A percentile compares a stretch with the other conserved stretches of the same genome.
phyloP scores from a whole-genome alignment of 2,329 filamentous ascomycete genomes.

The Chaetomiaceae sp. region DNA sequence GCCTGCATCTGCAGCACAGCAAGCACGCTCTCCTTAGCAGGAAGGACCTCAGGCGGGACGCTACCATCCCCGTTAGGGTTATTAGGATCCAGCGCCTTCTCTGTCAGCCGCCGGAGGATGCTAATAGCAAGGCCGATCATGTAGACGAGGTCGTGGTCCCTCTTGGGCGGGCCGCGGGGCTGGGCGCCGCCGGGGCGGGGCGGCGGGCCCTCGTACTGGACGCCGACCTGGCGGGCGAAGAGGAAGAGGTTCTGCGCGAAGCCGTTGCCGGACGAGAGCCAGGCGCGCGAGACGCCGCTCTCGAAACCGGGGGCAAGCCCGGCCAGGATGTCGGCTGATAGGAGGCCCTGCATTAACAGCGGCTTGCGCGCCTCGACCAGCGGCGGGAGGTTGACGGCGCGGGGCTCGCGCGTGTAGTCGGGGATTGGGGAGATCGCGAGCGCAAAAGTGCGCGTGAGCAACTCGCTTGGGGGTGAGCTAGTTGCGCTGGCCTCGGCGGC shows the following conservation, averaged over 20 bases:
- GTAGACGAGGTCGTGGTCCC: constrained; percentile 51
- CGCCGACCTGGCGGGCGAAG: constrained; percentile 67
- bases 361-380: constrained; percentile 81
- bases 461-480: constrained; percentile 63
- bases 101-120: constrained; percentile 61
- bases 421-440: constrained; percentile 82
- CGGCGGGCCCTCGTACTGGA: constrained; percentile 51
- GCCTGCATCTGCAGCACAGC: constrained; percentile 62
- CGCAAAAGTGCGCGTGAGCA: constrained; percentile 82
- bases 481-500: constrained; percentile 56
- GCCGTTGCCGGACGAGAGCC: constrained; percentile 79
- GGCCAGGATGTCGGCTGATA: constrained; percentile 84
- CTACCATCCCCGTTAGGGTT: constrained; percentile 38
- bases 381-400: constrained; percentile 55
- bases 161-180: constrained; percentile 28
- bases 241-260: constrained; percentile 76
- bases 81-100: constrained; percentile 60
- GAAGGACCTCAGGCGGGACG: constrained; percentile 58
- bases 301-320: constrained; percentile 60
- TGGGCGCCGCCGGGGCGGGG: constrained; percentile 13
- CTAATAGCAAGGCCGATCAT: constrained; percentile 65
- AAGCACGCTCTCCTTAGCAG: constrained; percentile 62
- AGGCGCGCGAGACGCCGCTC: constrained; percentile 65
- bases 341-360: constrained; percentile 83
- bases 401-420: constrained; percentile 52